These are phyloP conservation scores for Fusarium sp. DNA, from an alignment of 2,329 filamentous ascomycete species.

Conservation along the genomic window DNA sequence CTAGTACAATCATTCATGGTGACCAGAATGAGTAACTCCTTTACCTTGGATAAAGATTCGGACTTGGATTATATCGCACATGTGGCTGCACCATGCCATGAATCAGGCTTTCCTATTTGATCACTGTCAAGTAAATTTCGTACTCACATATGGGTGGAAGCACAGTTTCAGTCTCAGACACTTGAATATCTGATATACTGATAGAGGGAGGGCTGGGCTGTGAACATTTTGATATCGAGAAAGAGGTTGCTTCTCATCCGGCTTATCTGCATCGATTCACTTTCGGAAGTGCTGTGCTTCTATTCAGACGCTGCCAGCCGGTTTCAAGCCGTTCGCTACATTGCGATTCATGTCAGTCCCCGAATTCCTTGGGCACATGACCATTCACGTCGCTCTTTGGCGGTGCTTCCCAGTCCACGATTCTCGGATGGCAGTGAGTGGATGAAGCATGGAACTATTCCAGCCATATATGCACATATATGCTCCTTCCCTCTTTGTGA, in stretches of 20 bases:
- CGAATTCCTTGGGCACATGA: background rate
- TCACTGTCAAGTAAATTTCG: background rate
- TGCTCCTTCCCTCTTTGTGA: background rate
- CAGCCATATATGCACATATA: slow-evolving; percentile 2
- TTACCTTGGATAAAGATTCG: background rate
- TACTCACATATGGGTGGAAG: background rate
- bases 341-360: slow-evolving; percentile 27
- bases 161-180: slow-evolving; percentile 29
- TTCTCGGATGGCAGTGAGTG: background rate
- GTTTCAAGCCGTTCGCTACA: background rate
- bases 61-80: background rate
- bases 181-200: background rate
- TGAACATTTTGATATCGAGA: background rate
- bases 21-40: background rate
- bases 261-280: background rate
- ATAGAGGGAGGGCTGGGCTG: background rate
- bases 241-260: background rate
- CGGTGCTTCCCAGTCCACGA: background rate
- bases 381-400: slow-evolving; percentile 7
- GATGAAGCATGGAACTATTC: background rate
- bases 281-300: background rate
- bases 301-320: slow-evolving; percentile 7
- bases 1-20: background rate
- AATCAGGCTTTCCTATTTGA: background rate
- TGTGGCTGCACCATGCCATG: background rate